A percentile compares a stretch with the other conserved stretches of the same genome.
Evolutionary conservation across 129 eudicot genomes (phyloP).

Genomic region (Gnaphalium uliginosum): DNA sequence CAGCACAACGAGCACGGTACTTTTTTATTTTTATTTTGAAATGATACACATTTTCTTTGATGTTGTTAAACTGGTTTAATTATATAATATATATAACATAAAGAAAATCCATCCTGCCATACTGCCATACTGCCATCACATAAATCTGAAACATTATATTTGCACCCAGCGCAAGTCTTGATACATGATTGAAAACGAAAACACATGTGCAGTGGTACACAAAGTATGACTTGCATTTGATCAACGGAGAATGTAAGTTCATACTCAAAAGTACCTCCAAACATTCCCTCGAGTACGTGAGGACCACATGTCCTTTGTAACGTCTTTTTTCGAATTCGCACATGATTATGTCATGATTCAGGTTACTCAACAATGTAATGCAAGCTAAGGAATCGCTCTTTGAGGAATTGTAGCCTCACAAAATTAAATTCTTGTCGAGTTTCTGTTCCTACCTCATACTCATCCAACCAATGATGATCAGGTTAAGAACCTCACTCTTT

Average conservation of each 20-base stretch:
- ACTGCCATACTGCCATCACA: no score
- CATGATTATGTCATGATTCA: constrained; percentile 9
- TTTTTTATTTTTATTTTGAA: no score
- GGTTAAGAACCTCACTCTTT: neutral
- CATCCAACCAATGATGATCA: neutral
- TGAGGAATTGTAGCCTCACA: neutral
- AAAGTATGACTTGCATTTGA: neutral
- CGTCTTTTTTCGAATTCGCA: neutral
- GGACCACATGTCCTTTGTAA: constrained; percentile 7
- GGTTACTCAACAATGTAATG: neutral
- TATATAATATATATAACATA: no score
- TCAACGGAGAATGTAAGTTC: neutral
- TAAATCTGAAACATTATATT: neutral
- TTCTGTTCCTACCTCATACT: neutral
- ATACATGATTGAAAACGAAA: neutral
- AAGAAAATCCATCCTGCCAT: neutral
- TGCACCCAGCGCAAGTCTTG: neutral
- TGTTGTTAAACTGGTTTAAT: no score
- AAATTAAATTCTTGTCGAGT: neutral
- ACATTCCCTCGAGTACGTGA: neutral
- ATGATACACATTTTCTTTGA: no score
- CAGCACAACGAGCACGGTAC: no score
- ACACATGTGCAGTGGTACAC: neutral
- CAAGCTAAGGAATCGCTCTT: neutral
- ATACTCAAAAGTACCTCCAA: neutral